Evolutionary conservation across 305 asterid species (phyloP).

Genomic region (Fraxinus dipetala): DNA sequence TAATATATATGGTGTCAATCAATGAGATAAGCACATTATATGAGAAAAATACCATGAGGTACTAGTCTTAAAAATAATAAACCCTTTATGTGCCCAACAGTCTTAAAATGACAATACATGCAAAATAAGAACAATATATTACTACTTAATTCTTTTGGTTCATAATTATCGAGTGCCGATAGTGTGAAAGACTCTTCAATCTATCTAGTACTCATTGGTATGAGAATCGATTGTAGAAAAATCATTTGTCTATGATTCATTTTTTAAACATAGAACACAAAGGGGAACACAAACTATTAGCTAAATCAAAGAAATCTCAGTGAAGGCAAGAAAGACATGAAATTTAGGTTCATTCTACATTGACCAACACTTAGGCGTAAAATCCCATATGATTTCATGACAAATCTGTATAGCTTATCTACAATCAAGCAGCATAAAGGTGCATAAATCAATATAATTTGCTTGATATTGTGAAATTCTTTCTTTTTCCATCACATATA

Average conservation of each 20-base stretch:
- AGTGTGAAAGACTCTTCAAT: background rate
- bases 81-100: background rate
- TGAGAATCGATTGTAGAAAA: background rate
- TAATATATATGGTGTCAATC: background rate
- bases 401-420: background rate
- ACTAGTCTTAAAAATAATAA: constrained; percentile 2
- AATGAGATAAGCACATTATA: background rate
- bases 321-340: background rate
- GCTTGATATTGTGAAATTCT: background rate
- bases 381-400: background rate
- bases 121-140: background rate
- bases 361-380: background rate
- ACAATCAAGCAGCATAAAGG: background rate
- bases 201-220: background rate
- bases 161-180: background rate
- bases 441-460: background rate
- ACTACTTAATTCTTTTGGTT: background rate
- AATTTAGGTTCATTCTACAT: background rate
- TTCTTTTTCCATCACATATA: background rate
- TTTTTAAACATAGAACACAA: background rate
- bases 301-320: background rate
- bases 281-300: background rate
- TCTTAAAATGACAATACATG: background rate
- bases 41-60: background rate
- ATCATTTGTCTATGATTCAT: background rate